Evolutionary conservation across 2,329 filamentous ascomycete species (phyloP).

Genomic region (Trichothecium sympodiale): DNA sequence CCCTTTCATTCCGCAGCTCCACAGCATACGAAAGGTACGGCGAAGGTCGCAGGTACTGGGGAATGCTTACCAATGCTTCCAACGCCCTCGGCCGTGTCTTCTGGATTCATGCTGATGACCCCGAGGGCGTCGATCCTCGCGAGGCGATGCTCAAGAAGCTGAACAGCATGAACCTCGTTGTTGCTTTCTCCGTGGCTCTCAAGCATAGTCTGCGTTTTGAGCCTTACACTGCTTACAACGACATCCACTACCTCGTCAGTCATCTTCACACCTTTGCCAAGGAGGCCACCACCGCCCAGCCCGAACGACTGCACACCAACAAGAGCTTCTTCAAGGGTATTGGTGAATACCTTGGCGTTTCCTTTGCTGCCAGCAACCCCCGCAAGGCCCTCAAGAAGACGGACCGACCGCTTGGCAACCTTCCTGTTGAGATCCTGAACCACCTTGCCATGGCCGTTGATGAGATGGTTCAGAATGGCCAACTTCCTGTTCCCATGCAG

Average conservation of each 20-base stretch:
- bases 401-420: slow-evolving; percentile 63
- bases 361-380: slow-evolving; percentile 69
- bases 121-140: slow-evolving; percentile 39
- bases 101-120: slow-evolving; percentile 67
- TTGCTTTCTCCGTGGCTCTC: slow-evolving; percentile 65
- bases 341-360: slow-evolving; percentile 65
- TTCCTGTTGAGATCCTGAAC: slow-evolving; percentile 72
- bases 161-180: slow-evolving; percentile 65
- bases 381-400: slow-evolving; percentile 66
- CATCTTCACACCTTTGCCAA: slow-evolving; percentile 69
- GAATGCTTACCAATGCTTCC: slow-evolving; percentile 47
- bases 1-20: slow-evolving; percentile 66
- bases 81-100: slow-evolving; percentile 65
- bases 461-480: slow-evolving; percentile 42
- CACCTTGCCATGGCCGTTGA: slow-evolving; percentile 60
- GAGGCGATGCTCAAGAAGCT: slow-evolving; percentile 60
- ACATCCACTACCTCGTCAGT: slow-evolving; percentile 56
- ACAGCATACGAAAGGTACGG: slow-evolving; percentile 67
- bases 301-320: slow-evolving; percentile 19
- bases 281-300: slow-evolving; percentile 30
- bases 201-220: slow-evolving; percentile 81
- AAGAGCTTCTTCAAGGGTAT: slow-evolving; percentile 49
- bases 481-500: slow-evolving; percentile 44
- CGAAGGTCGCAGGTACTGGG: slow-evolving; percentile 54
- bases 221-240: slow-evolving; percentile 66